Evolutionary conservation across 1,284 basidiomycete species (phyloP), one percentile per base, ranked within the genome.

Genomic region (Rhodotorula sp.): DNA sequence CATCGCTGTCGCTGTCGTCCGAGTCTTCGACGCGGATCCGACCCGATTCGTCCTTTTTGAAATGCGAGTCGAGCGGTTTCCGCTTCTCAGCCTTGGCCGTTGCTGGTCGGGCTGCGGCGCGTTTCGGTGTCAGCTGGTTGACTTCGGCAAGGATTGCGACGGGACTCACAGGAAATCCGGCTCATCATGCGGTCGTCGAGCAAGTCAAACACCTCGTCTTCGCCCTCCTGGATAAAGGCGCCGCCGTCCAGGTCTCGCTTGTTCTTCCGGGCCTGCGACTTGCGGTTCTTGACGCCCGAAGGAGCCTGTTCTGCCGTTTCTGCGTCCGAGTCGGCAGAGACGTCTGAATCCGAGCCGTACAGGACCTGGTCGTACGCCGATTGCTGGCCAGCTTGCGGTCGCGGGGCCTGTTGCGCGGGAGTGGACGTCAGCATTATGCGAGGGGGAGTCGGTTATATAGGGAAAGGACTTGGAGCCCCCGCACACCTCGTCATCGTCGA

Each of bases 121-220:
- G 67, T 60, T 50, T 69, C n/a, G 5, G 58, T 43, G n/a, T 26
- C n/a, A 61, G n/a, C n/a, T n/a, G n/a, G n/a, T n/a, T n/a, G n/a
- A n/a, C n/a, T n/a, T n/a, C n/a, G n/a, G n/a, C n/a, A n/a, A n/a
- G n/a, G n/a, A n/a, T n/a, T n/a, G n/a, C n/a, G n/a, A n/a, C n/a
- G n/a, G n/a, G n/a, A n/a, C 69, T 31, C 31, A 92, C 92, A 87
- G 7, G 89, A 90, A 26, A 95, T 84, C 62, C 88, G 87, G 47
- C 90, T 87, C 23, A 89, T 89, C 67, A 80, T 89, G 85, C 70
- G 80, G 57, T 94, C 90, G 70, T 93, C 89, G 10, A 99, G 84
- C 67, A 99, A 85, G 83, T 99, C 95, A 88, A 97, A 92, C 1
- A 97, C 95, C 77, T 95, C 90, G 78, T 98, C 93, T 68, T 93